A percentile compares a stretch with the other conserved stretches of the same genome.
These are phyloP conservation scores for Stagonosporopsis vannaccii DNA, from an alignment of 2,329 filamentous ascomycete genomes.

Conservation along the genomic window DNA sequence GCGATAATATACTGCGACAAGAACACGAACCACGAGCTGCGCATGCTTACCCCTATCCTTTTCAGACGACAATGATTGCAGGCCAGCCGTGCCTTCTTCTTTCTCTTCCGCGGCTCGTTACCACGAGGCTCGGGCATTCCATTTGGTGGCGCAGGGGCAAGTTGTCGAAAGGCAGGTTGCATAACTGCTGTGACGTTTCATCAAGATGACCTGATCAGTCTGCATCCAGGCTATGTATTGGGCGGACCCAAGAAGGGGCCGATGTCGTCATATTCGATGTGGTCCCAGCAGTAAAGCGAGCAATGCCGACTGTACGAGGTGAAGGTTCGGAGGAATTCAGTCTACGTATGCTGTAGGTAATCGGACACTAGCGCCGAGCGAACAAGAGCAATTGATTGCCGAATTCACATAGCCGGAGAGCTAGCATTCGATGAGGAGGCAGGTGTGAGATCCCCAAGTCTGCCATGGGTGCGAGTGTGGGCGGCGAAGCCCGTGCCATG, in stretches of 20 bases:
- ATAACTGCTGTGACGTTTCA: constrained; percentile 1
- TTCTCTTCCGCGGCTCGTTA: constrained; percentile 9
- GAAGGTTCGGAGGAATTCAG: neutral
- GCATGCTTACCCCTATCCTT: constrained; percentile 11
- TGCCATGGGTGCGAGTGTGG: neutral
- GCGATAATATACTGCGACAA: neutral
- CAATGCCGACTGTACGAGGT: neutral
- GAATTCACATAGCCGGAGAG: neutral
- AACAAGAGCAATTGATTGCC: neutral
- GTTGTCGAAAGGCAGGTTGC: constrained; percentile 6
- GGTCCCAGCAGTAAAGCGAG: neutral
- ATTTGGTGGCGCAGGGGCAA: constrained; percentile 14
- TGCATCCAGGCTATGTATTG: neutral
- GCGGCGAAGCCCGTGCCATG: constrained; percentile 2
- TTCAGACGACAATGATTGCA: constrained; percentile 17
- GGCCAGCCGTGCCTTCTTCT: constrained; percentile 17
- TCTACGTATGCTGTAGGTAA: neutral
- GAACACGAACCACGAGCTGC: neutral
- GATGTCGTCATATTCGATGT: constrained; percentile 11
- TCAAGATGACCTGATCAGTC: neutral
- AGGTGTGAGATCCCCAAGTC: neutral
- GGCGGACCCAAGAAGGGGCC: neutral
- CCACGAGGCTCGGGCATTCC: neutral
- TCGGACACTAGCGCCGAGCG: neutral
- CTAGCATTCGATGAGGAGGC: neutral